These are phyloP conservation scores for Solanum clarkiae DNA, from an alignment of 257 asterid genomes.

Conservation along the genomic window DNA sequence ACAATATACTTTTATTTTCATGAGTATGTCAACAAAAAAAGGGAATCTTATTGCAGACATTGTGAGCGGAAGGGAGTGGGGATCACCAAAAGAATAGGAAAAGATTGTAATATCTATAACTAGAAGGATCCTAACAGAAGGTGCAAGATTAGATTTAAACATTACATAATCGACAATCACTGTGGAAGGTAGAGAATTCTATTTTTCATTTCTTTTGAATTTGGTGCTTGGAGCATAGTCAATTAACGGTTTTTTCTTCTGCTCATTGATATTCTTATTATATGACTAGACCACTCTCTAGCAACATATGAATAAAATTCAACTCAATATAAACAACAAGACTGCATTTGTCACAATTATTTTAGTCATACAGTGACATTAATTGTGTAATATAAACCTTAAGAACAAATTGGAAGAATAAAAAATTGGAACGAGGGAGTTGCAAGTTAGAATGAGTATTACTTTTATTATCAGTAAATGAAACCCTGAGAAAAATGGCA, in stretches of 20 bases:
- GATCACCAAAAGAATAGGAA: not conserved
- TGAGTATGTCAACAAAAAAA: not conserved
- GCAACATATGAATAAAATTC: not conserved
- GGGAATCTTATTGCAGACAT: not conserved
- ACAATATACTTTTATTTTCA: not conserved
- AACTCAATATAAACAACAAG: not conserved
- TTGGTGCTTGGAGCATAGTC: not conserved
- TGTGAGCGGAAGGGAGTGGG: not conserved
- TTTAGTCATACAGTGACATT: not conserved
- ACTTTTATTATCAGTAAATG: not conserved
- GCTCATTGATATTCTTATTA: not conserved
- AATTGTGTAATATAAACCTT: not conserved
- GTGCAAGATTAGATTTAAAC: not conserved
- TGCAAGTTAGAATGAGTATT: not conserved
- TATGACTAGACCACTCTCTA: not conserved
- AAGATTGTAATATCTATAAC: too few relatives aligned
- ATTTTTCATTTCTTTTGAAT: not conserved
- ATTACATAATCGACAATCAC: not conserved
- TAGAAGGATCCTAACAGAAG: not conserved
- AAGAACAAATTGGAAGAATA: not conserved
- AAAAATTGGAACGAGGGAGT: not conserved
- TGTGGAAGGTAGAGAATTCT: not conserved
- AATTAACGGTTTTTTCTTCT: not conserved
- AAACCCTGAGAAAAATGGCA: not conserved
- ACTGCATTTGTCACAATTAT: not conserved